Percentiles rank a stretch among this genome's conserved stretches.
Evolutionary conservation across 1,139 yeast species (phyloP).

Genomic region (Suhomyces yuchorum): DNA sequence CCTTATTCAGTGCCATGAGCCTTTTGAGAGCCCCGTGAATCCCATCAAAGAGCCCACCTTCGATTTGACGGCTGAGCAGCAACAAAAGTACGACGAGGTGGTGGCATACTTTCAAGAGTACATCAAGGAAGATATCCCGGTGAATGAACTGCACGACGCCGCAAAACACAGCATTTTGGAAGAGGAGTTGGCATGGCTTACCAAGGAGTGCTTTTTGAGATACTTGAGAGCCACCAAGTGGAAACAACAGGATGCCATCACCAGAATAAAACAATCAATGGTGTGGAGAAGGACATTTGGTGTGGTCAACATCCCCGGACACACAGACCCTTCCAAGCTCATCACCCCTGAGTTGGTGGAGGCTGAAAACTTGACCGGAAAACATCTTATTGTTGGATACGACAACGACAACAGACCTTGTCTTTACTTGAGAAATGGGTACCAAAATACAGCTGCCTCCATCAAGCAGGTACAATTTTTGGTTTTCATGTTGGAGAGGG

Average conservation of each 20-base stretch:
- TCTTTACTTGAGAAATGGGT: constrained; percentile 83
- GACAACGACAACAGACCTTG: constrained; percentile 91
- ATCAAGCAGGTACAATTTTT: constrained; percentile 89
- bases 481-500: constrained; percentile 88
- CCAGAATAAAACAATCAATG: constrained; percentile 71
- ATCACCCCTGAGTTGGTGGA: constrained; percentile 65
- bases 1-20: constrained; percentile 38
- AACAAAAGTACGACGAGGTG: constrained; percentile 58
- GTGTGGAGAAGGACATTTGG: constrained; percentile 96
- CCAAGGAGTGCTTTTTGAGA: constrained; percentile 84
- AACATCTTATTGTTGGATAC: constrained; percentile 83
- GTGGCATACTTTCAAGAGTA: constrained; percentile 57
- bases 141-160: constrained; percentile 34
- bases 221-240: constrained; percentile 92
- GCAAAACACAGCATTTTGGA: constrained; percentile 39
- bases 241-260: constrained; percentile 69
- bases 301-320: constrained; percentile 57
- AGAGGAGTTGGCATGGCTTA: constrained; percentile 85
- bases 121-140: constrained; percentile 24
- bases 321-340: constrained; percentile 41
- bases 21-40: constrained; percentile 44
- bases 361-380: constrained; percentile 82
- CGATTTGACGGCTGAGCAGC: constrained; percentile 49
- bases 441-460: constrained; percentile 88
- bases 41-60: constrained; percentile 36